Evolutionary conservation across 345 rosid genomes (phyloP), one percentile per base, ranked within the genome.

Genomic region (Hibiscus tridactylites): DNA sequence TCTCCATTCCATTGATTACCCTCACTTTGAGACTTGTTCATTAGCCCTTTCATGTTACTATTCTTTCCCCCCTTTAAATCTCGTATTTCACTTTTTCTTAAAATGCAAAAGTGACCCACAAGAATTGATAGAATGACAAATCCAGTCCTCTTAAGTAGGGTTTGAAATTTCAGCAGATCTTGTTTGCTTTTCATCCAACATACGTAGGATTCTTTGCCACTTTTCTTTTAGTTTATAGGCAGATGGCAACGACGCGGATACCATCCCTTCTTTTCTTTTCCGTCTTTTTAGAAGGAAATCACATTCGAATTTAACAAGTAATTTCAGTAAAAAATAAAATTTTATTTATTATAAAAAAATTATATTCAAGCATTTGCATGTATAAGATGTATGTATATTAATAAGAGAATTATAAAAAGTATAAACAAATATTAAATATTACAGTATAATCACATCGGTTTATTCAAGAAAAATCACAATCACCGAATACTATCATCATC

Each of bases 161-260:
- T 53, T 53, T 33, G 3, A 35, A 10, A 9, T 57, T 15, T 53
- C 10, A 2, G 3, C 24, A 17, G 2, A 53, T 17, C 11, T 42
- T 64, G 47, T 56, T 54, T 21, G 21, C 71, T 54, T 77, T 68
- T 73, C 13, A 31, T 17, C 42, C 26, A 73, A 62, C 73, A 37
- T 6, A 46, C 6, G 0, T 24, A 12, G 70, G 54, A 46, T 46
- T 44, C 33, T 24, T 24, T 46, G 35, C 54, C 69, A 65, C 53
- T 6, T 12, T 39, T 21, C 11, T 37, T 63, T 37, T n/a, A 6
- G 17, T 15, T 31, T 31, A 26, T 61, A 31, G 44, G 19, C 13
- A 5, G 62, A 75, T 59, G 10, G 61, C 17, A 67, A 67, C 35
- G 29, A n/a, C 42, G 42, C 9, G 2, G 42, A 37, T 47, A 16